A percentile compares a stretch with the other conserved stretches of the same genome.
phyloP scores from a whole-genome alignment of 331 rosid species.

The Quercus tomentella region DNA sequence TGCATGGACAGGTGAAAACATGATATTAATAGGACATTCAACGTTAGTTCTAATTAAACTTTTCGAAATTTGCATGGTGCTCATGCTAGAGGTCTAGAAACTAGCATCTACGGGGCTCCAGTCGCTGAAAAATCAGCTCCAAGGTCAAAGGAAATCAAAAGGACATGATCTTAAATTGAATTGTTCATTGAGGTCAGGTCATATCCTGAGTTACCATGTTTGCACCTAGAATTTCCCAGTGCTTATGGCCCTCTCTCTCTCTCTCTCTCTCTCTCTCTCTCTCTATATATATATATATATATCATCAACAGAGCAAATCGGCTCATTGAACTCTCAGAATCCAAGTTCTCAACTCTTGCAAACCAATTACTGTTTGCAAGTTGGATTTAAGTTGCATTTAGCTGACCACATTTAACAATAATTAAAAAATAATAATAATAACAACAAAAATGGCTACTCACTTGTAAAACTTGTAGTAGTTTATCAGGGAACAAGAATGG shows the following conservation, averaged over 20 bases:
- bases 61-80: too few relatives aligned
- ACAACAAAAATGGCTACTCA: constrained; percentile 26
- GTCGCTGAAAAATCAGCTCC: too few relatives aligned
- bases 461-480: constrained; percentile 30
- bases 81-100: too few relatives aligned
- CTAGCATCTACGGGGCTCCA: too few relatives aligned
- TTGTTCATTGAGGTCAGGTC: too few relatives aligned
- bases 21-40: too few relatives aligned
- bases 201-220: too few relatives aligned
- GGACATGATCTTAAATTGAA: too few relatives aligned
- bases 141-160: too few relatives aligned
- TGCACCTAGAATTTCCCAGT: too few relatives aligned
- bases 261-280: neutral
- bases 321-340: neutral
- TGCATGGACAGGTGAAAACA: too few relatives aligned
- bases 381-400: neutral
- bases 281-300: neutral
- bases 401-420: neutral
- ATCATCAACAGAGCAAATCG: neutral
- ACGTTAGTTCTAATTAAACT: too few relatives aligned
- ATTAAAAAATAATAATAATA: neutral
- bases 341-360: constrained; percentile 1
- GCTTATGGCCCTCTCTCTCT: neutral
- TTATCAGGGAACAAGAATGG: constrained; percentile 25
- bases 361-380: neutral